These are phyloP conservation scores for Phytophthora colocasiae DNA, from an alignment of 352 stramenopile species.

Conservation along the genomic window DNA sequence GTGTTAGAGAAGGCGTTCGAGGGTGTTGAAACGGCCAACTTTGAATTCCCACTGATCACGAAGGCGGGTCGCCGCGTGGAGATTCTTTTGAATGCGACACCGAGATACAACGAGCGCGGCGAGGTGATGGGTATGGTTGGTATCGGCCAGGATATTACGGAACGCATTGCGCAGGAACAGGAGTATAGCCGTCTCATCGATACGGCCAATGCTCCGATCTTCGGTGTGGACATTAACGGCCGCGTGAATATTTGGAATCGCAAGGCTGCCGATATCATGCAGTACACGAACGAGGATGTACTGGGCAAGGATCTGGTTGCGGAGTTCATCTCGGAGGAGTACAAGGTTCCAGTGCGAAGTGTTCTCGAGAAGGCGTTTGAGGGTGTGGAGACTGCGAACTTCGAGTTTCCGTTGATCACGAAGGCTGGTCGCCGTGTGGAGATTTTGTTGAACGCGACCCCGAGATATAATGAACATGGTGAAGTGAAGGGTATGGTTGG, in stretches of 20 bases:
- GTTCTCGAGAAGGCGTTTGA: conserved; percentile 56
- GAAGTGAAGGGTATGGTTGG: conserved; percentile 43
- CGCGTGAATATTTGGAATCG: conserved; percentile 65
- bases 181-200: too few species aligned
- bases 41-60: too few species aligned
- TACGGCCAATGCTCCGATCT: too few species aligned
- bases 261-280: conserved; percentile 31
- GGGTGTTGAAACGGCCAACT: too few species aligned
- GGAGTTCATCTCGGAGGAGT: conserved; percentile 56
- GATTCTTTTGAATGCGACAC: too few species aligned
- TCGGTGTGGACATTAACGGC: conserved; percentile 35
- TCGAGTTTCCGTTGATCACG: conserved; percentile 67
- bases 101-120: too few species aligned
- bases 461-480: neutral
- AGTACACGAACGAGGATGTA: conserved; percentile 8
- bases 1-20: too few species aligned
- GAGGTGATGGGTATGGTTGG: too few species aligned
- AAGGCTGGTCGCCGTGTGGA: conserved; percentile 43
- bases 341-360: conserved; percentile 41
- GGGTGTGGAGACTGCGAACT: conserved; percentile 59
- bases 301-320: conserved; percentile 43
- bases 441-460: conserved; percentile 38
- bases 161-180: too few species aligned
- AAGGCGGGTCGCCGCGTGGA: too few species aligned
- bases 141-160: too few species aligned